Evolutionary conservation across 805 yeast species (phyloP), one percentile per base, ranked within the genome.

Genomic region (Cyberlindnera japonica): DNA sequence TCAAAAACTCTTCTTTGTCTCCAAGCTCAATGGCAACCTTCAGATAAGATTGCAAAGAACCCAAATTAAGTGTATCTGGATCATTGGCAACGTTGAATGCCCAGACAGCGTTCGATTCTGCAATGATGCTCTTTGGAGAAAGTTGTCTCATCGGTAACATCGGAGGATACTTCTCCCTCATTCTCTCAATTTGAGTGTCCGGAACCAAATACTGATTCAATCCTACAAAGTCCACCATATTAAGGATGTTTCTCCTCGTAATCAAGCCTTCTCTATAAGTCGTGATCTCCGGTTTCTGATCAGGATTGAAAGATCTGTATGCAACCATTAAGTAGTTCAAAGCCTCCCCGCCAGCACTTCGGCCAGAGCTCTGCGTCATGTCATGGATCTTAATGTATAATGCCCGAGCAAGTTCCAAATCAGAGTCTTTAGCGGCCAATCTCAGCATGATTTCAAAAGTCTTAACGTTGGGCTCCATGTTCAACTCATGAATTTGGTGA

Each of bases 41-140:
- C 48, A 86, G 58, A 50, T 69, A 81, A 5, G 79, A 64, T 25
- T 76, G 72, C 13, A 80, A 64, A 6, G 69, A 56, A 18, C 68
- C 65, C 1, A 51, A 51, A 22, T 64, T 69, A 10, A 83, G 60
- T 20, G 65, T 60, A 0, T 61, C 51, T 0, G 81, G 81, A 33
- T 64, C 59, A 24, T 59, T 54, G 16, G 72, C 58, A 18, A 77
- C 44, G 12, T 77, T 63, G 51, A 71, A 79, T 2, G 73, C 71
- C 80, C 95, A 77, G 6, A 91, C 43, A 0, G 97, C 97, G 44
- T 77, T 71, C 0, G 91, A 77, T 61, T 91, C 98, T 0, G 82
- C 79, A 31, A 83, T 40, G 1, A 86, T 62, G 45, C 78, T 72
- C 17, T 66, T 55, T 12, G 57, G 45, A 3, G 64, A 46, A 8